A percentile compares a stretch with the other conserved stretches of the same genome.
phyloP scores from a whole-genome alignment of 2,329 filamentous ascomycete genomes.

The Aspergillus eucalypticola region DNA sequence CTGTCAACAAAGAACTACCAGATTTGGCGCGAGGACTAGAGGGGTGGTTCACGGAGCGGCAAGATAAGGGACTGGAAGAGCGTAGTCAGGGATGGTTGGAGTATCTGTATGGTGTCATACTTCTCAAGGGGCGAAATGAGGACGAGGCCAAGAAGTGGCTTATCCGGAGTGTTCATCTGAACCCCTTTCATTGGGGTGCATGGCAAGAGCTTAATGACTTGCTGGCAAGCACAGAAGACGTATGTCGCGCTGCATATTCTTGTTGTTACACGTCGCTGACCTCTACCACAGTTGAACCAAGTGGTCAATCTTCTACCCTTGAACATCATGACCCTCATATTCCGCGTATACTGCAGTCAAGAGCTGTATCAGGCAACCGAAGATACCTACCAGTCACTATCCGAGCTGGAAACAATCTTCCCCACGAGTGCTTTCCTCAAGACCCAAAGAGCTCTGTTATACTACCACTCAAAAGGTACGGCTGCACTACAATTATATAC shows the following conservation, averaged over 20 bases:
- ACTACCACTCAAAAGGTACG: conserved; percentile 77
- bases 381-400: conserved; percentile 70
- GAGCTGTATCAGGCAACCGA: conserved; percentile 87
- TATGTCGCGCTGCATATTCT: conserved; percentile 47
- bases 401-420: conserved; percentile 80
- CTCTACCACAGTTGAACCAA: conserved; percentile 62
- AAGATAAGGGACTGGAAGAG: conserved; percentile 59
- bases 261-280: conserved; percentile 21
- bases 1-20: conserved; percentile 80
- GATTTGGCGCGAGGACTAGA: conserved; percentile 74
- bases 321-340: conserved; percentile 91
- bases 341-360: conserved; percentile 85
- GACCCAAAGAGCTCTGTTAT: conserved; percentile 82
- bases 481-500: background rate
- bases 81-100: conserved; percentile 90
- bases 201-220: conserved; percentile 90
- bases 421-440: conserved; percentile 85
- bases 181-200: conserved; percentile 95
- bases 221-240: conserved; percentile 77
- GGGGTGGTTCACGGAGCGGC: conserved; percentile 73
- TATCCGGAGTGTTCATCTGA: conserved; percentile 82
- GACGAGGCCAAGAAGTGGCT: conserved; percentile 80
- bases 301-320: conserved; percentile 74
- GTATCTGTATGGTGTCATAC: conserved; percentile 76
- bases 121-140: conserved; percentile 89